These are phyloP conservation scores for Termitomyces heimii DNA, from an alignment of 768 basidiomycete species.

Conservation along the genomic window DNA sequence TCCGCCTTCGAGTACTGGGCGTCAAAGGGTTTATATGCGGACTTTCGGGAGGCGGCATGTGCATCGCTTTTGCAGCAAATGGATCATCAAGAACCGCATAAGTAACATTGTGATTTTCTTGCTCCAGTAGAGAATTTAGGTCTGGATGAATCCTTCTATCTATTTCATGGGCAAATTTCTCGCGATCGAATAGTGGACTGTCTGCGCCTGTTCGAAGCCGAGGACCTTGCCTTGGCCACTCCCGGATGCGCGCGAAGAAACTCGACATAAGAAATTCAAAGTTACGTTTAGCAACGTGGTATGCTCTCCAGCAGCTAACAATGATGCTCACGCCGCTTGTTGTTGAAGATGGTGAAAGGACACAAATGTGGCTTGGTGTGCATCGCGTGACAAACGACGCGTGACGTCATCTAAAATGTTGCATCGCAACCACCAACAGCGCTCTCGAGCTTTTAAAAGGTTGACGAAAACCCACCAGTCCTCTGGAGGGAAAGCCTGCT, in stretches of 20 bases:
- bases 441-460: too few relatives aligned
- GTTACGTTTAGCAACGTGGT: not conserved
- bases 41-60: not conserved
- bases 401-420: constrained; percentile 1
- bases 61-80: not conserved
- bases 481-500: too few relatives aligned
- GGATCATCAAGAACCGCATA: not conserved
- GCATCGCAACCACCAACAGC: not conserved
- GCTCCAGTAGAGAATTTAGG: constrained; percentile 24
- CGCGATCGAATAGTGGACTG: not conserved
- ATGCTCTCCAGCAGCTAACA: not conserved
- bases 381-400: not conserved
- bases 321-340: not conserved
- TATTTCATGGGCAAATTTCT: constrained; percentile 1
- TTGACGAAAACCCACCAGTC: not conserved
- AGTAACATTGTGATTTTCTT: constrained; percentile 7
- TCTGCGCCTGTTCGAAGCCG: not conserved
- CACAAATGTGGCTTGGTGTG: not conserved
- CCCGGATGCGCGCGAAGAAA: constrained; percentile 7
- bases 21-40: constrained; percentile 7
- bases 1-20: constrained; percentile 11
- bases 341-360: not conserved
- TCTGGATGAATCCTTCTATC: constrained; percentile 33
- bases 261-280: constrained; percentile 1
- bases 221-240: not conserved